These are phyloP conservation scores for Tuber indicum DNA, from an alignment of 495 filamentous ascomycete species.

Conservation along the genomic window DNA sequence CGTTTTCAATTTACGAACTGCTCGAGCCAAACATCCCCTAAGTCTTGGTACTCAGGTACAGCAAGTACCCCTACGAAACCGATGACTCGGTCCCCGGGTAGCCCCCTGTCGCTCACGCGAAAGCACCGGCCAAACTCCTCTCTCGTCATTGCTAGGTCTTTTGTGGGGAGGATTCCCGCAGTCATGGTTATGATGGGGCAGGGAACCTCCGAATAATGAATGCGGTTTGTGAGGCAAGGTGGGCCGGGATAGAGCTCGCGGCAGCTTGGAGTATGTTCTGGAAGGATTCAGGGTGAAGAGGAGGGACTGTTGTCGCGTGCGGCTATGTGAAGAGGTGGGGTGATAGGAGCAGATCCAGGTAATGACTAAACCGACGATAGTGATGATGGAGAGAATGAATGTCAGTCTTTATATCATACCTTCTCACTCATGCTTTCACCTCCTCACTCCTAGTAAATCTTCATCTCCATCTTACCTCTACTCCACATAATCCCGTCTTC, in stretches of 20 bases:
- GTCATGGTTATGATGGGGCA: slow-evolving; percentile 59
- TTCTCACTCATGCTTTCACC: neutral
- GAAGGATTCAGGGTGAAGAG: slow-evolving; percentile 52
- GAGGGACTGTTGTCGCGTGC: slow-evolving; percentile 42
- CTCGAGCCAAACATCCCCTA: no score
- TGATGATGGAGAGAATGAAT: neutral
- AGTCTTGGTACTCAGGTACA: slow-evolving; percentile 62
- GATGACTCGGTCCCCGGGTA: slow-evolving; percentile 46
- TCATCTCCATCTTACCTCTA: neutral
- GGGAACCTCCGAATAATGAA: slow-evolving; percentile 60
- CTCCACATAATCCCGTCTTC: neutral
- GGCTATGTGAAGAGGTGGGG: neutral
- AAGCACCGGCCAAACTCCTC: slow-evolving; percentile 56
- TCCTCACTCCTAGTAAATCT: neutral
- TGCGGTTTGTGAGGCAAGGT: slow-evolving; percentile 57
- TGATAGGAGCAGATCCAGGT: neutral
- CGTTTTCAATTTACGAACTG: no score
- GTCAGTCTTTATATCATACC: neutral
- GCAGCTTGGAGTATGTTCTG: slow-evolving; percentile 67
- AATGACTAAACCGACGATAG: neutral
- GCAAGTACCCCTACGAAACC: slow-evolving; percentile 55
- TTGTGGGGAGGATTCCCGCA: slow-evolving; percentile 53
- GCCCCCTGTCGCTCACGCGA: slow-evolving; percentile 60
- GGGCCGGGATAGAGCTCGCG: slow-evolving; percentile 60
- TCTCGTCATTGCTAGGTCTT: slow-evolving; percentile 52